Evolutionary conservation across 2,329 filamentous ascomycete species (phyloP), one percentile per base, ranked within the genome.

Genomic region (Chaetomiaceae sp.): DNA sequence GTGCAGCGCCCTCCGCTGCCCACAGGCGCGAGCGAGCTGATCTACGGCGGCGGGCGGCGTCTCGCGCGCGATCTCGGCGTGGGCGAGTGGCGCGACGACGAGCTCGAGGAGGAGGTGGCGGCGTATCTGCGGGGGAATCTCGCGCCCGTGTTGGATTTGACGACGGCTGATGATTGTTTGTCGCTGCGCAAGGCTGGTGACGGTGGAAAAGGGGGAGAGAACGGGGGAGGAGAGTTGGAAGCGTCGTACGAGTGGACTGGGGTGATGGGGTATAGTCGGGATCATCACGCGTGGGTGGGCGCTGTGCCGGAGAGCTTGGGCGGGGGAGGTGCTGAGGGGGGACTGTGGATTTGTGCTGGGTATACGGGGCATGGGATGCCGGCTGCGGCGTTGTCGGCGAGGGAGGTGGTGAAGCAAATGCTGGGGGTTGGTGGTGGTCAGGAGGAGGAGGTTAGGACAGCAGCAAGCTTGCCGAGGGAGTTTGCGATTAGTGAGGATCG

Each of bases 361-460:
- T 89, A 85, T 61, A 85, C 83, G 5, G 85, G 83, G 0, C 87
- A 91, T 65, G 87, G 87, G 0, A 89, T 90, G 86, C 85, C 86
- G 17, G 82, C 84, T 59, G 81, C 85, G 14, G 82, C 83, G 55
- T 69, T 88, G 35, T 82, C 79, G 58, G 87, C 78, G 2, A 78
- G 82, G 52, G 81, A 81, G 1, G 78, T 81, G 12, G 84, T 80
- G 9, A 69, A 77, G 41, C 77, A 85, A 72, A 78, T 87, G 60
- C 61, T n/a, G 58, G 61, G 44, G 34, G 16, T n/a, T 4, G 20
- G 33, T 5, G 34, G 46, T 19, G 4, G 33, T 16, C n/a, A n/a
- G 30, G 42, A n/a, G 16, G 44, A 46, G 35, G 39, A 35, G 20
- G 39, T 21, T 13, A n/a, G 10, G 3, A 19, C 20, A 16, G 42